phyloP scores from a whole-genome alignment of 1,139 yeast genomes.

The Hyphopichia khmerensis region DNA sequence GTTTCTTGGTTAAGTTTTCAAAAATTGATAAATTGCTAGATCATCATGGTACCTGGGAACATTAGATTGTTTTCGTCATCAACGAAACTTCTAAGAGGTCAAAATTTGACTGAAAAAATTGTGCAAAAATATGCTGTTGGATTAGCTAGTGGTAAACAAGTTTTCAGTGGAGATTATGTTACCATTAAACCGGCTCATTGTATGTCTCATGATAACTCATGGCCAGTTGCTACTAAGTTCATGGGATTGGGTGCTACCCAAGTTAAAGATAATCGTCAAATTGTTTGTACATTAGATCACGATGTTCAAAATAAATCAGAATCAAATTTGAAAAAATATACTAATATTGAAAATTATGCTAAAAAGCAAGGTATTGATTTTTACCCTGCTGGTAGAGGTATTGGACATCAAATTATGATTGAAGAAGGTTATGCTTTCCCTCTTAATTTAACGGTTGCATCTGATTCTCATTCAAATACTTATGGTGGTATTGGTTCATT shows the following conservation, averaged over 20 bases:
- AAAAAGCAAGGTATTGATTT: conserved; percentile 91
- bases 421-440: conserved; percentile 99
- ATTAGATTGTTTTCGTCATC: neutral
- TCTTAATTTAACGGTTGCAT: conserved; percentile 87
- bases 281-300: conserved; percentile 94
- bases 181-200: conserved; percentile 94
- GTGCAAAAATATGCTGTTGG: conserved; percentile 93
- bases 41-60: no score
- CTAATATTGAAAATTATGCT: conserved; percentile 86
- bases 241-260: conserved; percentile 89
- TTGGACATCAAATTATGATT: conserved; percentile 98
- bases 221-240: conserved; percentile 98
- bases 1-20: no score
- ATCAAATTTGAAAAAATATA: conserved; percentile 82
- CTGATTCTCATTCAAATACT: conserved; percentile 96
- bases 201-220: conserved; percentile 98
- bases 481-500: conserved; percentile 95
- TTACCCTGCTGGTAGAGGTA: conserved; percentile 98
- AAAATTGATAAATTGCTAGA: no score
- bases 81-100: conserved; percentile 42
- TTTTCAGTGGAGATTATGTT: conserved; percentile 90
- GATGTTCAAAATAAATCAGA: conserved; percentile 94
- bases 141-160: conserved; percentile 64
- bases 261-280: conserved; percentile 82
- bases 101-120: conserved; percentile 90